phyloP scores from a whole-genome alignment of 441 rosid genomes.

The Adansonia gregorii region DNA sequence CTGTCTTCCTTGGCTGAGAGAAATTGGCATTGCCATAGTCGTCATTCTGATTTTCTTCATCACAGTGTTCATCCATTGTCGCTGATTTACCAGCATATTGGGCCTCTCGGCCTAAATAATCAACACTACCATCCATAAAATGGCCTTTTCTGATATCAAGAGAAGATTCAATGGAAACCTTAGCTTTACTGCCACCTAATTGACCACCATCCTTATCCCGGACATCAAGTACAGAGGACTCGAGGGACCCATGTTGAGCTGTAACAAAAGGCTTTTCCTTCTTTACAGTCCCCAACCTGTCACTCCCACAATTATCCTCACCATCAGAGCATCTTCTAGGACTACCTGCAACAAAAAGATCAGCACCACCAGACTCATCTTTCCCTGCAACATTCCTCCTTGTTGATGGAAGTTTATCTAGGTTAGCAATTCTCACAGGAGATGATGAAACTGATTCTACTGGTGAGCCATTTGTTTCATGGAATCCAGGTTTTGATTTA shows the following conservation, averaged over 20 bases:
- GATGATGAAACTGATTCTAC: slow-evolving; percentile 96
- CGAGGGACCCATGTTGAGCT: slow-evolving; percentile 51
- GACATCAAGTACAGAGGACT: slow-evolving; percentile 51
- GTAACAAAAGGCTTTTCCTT: slow-evolving; percentile 43
- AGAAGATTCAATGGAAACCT: slow-evolving; percentile 46
- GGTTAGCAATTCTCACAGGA: slow-evolving; percentile 67
- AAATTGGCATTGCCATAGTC: slow-evolving; percentile 48
- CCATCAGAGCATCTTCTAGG: slow-evolving; percentile 57
- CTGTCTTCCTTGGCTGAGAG: slow-evolving; percentile 56
- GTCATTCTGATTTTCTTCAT: slow-evolving; percentile 53
- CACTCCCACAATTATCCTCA: slow-evolving; percentile 70
- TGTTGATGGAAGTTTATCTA: slow-evolving; percentile 49
- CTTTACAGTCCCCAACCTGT: slow-evolving; percentile 53
- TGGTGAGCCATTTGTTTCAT: slow-evolving; percentile 82
- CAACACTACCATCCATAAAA: slow-evolving; percentile 46
- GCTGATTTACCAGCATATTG: slow-evolving; percentile 38
- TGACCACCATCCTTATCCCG: slow-evolving; percentile 51
- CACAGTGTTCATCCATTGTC: slow-evolving; percentile 39
- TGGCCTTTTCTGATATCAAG: slow-evolving; percentile 43
- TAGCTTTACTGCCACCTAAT: slow-evolving; percentile 50
- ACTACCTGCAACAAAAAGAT: slow-evolving; percentile 45
- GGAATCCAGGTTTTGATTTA: slow-evolving; percentile 54
- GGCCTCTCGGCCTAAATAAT: slow-evolving; percentile 47
- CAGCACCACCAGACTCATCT: slow-evolving; percentile 52
- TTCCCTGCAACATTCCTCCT: slow-evolving; percentile 46